Conservation (phyloP, 2,329 filamentous ascomycete genomes). For the Metarhizium humberi region DNA sequence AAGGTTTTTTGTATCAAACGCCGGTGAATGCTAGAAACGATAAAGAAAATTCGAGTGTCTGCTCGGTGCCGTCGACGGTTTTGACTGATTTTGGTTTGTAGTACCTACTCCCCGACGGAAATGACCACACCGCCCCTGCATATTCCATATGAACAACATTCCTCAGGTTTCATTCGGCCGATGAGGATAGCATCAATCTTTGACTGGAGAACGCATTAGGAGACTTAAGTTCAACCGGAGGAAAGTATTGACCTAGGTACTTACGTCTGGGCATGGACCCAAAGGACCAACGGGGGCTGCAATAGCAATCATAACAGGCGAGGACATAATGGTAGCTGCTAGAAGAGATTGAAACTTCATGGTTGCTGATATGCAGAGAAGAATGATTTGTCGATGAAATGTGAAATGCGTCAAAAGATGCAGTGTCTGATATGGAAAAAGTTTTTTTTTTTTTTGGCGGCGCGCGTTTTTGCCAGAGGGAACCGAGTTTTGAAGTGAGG, state of each 20-base stretch:
- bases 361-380: neutral
- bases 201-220: conserved; percentile 11
- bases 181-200: conserved; percentile 35
- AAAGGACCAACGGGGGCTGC: conserved; percentile 20
- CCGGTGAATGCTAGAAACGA: neutral
- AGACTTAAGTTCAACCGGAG: neutral
- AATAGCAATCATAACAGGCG: conserved; percentile 9
- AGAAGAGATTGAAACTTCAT: conserved; percentile 6
- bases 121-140: conserved; percentile 34
- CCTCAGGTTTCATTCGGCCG: conserved; percentile 36
- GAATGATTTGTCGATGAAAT: neutral
- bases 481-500: too few relatives aligned
- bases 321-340: conserved; percentile 7
- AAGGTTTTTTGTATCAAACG: neutral
- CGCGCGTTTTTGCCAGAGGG: too few relatives aligned
- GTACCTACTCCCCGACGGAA: conserved; percentile 27
- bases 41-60: neutral
- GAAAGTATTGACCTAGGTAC: conserved; percentile 3
- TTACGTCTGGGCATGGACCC: conserved; percentile 26
- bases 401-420: neutral
- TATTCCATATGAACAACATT: conserved; percentile 44
- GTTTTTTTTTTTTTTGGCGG: too few relatives aligned
- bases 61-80: neutral
- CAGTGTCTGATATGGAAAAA: neutral
- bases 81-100: neutral